These are phyloP conservation scores for Naematelia aurantialba DNA, from an alignment of 768 basidiomycete genomes.

Conservation along the genomic window DNA sequence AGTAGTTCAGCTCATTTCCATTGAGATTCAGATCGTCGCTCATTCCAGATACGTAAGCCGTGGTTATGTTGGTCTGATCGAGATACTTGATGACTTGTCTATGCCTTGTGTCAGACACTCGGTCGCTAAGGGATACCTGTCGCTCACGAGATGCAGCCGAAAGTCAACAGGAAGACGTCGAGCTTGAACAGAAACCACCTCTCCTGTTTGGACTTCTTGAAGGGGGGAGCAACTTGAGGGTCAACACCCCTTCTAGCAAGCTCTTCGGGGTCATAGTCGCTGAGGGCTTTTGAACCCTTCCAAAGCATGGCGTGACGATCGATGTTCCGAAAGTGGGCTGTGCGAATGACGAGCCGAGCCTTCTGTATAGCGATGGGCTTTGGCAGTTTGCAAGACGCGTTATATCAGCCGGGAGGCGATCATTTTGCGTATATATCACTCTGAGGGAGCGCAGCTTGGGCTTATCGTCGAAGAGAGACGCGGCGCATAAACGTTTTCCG, in stretches of 20 bases:
- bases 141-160: constrained; percentile 26
- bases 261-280: neutral
- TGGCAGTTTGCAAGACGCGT: neutral
- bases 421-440: neutral
- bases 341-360: neutral
- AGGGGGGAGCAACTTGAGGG: constrained; percentile 12
- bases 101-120: no score
- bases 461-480: neutral
- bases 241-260: constrained; percentile 8
- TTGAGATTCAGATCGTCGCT: constrained; percentile 38
- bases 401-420: neutral
- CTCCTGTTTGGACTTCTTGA: constrained; percentile 23
- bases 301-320: neutral
- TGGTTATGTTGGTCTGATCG: constrained; percentile 23
- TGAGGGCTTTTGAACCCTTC: neutral
- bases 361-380: neutral
- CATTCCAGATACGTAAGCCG: constrained; percentile 41
- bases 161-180: constrained; percentile 32
- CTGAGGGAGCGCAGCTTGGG: neutral
- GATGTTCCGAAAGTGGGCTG: neutral
- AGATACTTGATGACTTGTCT: constrained; percentile 36
- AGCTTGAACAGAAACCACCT: constrained; percentile 27
- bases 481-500: neutral
- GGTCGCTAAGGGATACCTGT: neutral
- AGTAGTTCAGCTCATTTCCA: constrained; percentile 46